Evolutionary conservation across 2,329 filamentous ascomycete species (phyloP).

Genomic region (Chlorencoelia australis): DNA sequence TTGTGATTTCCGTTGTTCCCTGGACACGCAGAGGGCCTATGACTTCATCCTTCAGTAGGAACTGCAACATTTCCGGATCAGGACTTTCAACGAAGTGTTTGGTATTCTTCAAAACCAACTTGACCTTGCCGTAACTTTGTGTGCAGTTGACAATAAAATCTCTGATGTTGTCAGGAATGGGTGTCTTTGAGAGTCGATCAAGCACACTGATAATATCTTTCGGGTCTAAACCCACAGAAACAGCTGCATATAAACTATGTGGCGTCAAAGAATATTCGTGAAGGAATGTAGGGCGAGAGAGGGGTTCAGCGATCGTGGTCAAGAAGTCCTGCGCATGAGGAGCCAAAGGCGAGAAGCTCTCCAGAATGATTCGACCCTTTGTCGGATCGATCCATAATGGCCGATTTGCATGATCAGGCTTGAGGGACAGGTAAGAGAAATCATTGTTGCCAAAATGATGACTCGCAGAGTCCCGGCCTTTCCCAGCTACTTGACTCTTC

Average conservation of each 20-base stretch:
- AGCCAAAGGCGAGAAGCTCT: conserved; percentile 86
- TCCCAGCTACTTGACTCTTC: conserved; percentile 9
- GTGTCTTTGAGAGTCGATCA: conserved; percentile 81
- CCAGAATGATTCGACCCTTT: conserved; percentile 79
- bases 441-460: conserved; percentile 35
- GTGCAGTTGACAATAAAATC: conserved; percentile 69
- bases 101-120: conserved; percentile 88
- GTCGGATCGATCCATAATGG: conserved; percentile 90
- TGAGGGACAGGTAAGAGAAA: conserved; percentile 73
- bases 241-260: conserved; percentile 89
- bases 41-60: conserved; percentile 71
- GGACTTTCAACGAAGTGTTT: conserved; percentile 90
- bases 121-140: conserved; percentile 88
- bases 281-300: conserved; percentile 79
- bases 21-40: conserved; percentile 75
- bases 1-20: conserved; percentile 58
- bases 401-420: conserved; percentile 79
- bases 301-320: conserved; percentile 88
- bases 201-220: conserved; percentile 84
- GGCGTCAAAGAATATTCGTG: conserved; percentile 90
- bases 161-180: conserved; percentile 70
- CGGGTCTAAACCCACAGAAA: conserved; percentile 85
- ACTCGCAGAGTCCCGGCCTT: conserved; percentile 25
- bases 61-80: conserved; percentile 77
- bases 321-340: conserved; percentile 86